phyloP scores from a whole-genome alignment of 2,329 filamentous ascomycete genomes.

The Cladosporium oxysporum region DNA sequence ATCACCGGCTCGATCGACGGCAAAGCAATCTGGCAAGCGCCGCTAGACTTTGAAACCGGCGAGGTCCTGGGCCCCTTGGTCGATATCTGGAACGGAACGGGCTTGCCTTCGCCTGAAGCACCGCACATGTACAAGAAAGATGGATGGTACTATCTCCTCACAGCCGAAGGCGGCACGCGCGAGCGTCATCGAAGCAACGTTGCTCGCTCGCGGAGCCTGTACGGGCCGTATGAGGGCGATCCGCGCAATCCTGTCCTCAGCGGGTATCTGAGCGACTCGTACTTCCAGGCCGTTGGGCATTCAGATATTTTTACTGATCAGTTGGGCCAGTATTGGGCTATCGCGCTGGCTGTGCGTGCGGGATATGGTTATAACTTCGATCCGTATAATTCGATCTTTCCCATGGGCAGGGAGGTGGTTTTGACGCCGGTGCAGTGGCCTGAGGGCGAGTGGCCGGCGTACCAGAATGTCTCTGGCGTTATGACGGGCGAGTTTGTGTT shows the following conservation, averaged over 20 bases:
- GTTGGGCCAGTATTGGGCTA: conserved; percentile 54
- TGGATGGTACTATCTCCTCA: conserved; percentile 39
- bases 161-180: conserved; percentile 42
- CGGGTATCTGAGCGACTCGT: conserved; percentile 25
- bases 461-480: conserved; percentile 44
- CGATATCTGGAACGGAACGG: conserved; percentile 41
- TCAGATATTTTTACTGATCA: conserved; percentile 57
- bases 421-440: conserved; percentile 53
- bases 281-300: conserved; percentile 56
- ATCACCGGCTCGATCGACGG: conserved; percentile 38
- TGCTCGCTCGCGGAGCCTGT: conserved; percentile 40
- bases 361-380: conserved; percentile 41
- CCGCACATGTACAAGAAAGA: conserved; percentile 42
- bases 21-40: conserved; percentile 34
- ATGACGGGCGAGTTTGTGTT: conserved; percentile 38
- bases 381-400: conserved; percentile 40
- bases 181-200: conserved; percentile 43
- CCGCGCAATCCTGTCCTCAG: conserved; percentile 31
- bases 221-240: conserved; percentile 32
- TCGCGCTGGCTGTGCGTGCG: conserved; percentile 49
- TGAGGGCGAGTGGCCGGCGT: conserved; percentile 41
- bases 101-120: conserved; percentile 38
- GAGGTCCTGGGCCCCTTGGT: conserved; percentile 31
- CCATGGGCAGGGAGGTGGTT: conserved; percentile 57
- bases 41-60: conserved; percentile 39